These are phyloP conservation scores for Trypanosoma rangeli DNA, from an alignment of 208 protist genomes.

Conservation along the genomic window DNA sequence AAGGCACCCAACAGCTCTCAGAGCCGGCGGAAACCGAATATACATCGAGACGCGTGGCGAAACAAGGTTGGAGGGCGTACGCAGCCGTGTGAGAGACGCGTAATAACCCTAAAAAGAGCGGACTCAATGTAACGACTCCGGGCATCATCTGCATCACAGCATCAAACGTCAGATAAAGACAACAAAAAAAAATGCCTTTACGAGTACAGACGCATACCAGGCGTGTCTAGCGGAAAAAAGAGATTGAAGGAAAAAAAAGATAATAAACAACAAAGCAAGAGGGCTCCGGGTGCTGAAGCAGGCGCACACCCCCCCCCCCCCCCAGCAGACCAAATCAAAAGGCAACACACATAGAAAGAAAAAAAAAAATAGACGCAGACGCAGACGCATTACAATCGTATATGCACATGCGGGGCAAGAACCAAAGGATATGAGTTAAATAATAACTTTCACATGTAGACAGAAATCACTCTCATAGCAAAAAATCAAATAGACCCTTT, in stretches of 20 bases:
- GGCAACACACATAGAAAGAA: not conserved
- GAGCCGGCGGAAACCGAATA: slow-evolving; percentile 5
- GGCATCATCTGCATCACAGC: not conserved
- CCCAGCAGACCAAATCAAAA: not conserved
- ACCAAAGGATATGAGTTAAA: not conserved
- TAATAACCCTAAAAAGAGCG: slow-evolving; percentile 6
- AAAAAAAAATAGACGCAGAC: not conserved
- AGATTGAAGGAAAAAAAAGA: not conserved
- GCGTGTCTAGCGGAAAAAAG: not conserved
- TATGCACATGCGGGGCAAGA: not conserved
- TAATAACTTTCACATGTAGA: not conserved
- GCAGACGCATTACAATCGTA: no score
- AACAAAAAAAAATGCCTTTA: not conserved
- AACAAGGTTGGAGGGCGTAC: slow-evolving; percentile 15
- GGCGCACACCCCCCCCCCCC: no score
- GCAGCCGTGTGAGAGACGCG: slow-evolving; percentile 3
- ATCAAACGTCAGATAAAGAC: not conserved
- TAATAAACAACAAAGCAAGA: not conserved
- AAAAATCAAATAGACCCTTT: slow-evolving; percentile 14
- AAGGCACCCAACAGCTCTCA: slow-evolving; percentile 3
- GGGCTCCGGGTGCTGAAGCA: not conserved
- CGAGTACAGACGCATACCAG: not conserved
- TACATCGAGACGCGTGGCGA: slow-evolving; percentile 21
- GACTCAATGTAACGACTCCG: slow-evolving; percentile 12
- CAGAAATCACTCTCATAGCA: slow-evolving; percentile 1